Evolutionary conservation across 2,329 filamentous ascomycete species (phyloP).

Genomic region (Xylaria sp.): DNA sequence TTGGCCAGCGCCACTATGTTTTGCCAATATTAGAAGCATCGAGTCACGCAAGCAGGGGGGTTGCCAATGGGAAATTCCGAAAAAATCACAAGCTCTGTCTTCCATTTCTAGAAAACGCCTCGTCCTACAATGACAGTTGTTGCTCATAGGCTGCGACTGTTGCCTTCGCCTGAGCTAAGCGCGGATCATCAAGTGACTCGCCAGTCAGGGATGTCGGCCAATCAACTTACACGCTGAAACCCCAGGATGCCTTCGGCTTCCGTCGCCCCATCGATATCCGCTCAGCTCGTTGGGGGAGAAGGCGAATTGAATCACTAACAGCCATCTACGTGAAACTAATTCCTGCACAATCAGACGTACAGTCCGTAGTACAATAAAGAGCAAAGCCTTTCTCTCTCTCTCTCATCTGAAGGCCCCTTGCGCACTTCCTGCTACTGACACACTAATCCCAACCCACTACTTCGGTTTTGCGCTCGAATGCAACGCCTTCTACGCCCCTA

Average conservation of each 20-base stretch:
- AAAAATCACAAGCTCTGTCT: constrained; percentile 1
- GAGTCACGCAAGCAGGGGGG: constrained; percentile 1
- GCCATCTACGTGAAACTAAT: neutral
- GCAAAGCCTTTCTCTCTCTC: neutral
- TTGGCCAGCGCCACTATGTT: neutral
- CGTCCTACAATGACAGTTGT: neutral
- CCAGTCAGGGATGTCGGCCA: constrained; percentile 4
- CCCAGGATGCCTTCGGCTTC: constrained; percentile 17
- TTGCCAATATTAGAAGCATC: neutral
- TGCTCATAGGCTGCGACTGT: constrained; percentile 8
- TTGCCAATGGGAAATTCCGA: neutral
- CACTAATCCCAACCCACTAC: constrained; percentile 4
- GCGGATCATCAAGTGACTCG: constrained; percentile 25
- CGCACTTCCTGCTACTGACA: constrained; percentile 11
- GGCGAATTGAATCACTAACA: neutral
- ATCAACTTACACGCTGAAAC: constrained; percentile 28
- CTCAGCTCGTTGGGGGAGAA: constrained; percentile 12
- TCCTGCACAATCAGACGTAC: neutral
- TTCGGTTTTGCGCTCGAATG: neutral
- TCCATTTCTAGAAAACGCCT: neutral
- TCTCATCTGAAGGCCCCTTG: too few species aligned
- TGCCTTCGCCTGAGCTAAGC: constrained; percentile 17
- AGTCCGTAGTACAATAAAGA: neutral
- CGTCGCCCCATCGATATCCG: constrained; percentile 1
- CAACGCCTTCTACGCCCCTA: neutral